These are phyloP conservation scores for Lolium multiflorum DNA, from an alignment of 176 grass and related monocot genomes.

Conservation along the genomic window DNA sequence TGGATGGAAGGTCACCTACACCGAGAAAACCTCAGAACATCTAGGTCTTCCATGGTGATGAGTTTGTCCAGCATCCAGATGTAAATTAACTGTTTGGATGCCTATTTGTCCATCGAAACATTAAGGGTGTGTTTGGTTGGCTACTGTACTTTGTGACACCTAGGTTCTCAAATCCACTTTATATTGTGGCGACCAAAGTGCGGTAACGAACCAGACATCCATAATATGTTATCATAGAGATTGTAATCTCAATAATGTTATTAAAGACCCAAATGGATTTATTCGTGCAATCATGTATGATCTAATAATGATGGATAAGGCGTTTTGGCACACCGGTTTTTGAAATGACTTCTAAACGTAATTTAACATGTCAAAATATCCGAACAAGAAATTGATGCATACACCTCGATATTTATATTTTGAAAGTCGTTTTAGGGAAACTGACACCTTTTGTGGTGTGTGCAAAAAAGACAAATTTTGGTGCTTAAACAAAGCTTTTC, in stretches of 20 bases:
- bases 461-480: too few species aligned
- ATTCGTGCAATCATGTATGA: neutral
- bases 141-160: neutral
- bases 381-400: too few species aligned
- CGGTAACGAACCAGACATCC: constrained; percentile 23
- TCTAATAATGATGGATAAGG: neutral
- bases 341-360: too few species aligned
- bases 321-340: too few species aligned
- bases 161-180: neutral
- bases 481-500: too few species aligned
- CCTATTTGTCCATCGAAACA: neutral
- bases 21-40: constrained; percentile 71
- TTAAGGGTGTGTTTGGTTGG: constrained; percentile 7
- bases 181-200: neutral
- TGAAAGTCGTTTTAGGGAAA: too few species aligned
- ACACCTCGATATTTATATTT: too few species aligned
- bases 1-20: constrained; percentile 79
- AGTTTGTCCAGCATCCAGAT: constrained; percentile 4
- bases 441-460: too few species aligned
- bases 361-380: too few species aligned
- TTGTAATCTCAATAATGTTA: too few species aligned
- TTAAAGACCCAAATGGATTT: neutral
- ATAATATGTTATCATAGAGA: constrained; percentile 12
- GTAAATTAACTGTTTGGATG: constrained; percentile 6
- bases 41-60: constrained; percentile 17